Evolutionary conservation across 2,329 filamentous ascomycete species (phyloP).

Genomic region (Colletotrichum salicis): DNA sequence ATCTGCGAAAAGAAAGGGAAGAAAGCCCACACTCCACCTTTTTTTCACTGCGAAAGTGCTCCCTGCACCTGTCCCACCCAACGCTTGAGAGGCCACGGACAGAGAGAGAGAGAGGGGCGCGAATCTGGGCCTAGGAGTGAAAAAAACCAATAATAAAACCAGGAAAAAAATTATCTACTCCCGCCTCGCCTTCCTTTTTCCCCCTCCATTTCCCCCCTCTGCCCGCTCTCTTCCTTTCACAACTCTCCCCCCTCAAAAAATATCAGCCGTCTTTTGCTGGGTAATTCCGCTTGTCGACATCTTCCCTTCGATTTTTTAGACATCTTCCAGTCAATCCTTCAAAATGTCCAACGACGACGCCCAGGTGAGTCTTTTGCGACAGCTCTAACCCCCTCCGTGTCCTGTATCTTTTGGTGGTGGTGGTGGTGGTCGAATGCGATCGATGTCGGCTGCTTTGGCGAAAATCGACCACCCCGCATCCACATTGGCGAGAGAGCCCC

Average conservation of each 20-base stretch:
- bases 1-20: neutral
- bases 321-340: conserved; percentile 52
- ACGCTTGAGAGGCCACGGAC: conserved; percentile 12
- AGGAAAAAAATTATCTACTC: conserved; percentile 39
- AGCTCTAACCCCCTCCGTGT: conserved; percentile 26
- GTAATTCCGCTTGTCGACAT: conserved; percentile 39
- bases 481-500: conserved; percentile 40
- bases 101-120: conserved; percentile 18
- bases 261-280: conserved; percentile 34
- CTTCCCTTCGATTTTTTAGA: conserved; percentile 38
- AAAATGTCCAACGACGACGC: conserved; percentile 65
- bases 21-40: conserved; percentile 22
- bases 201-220: conserved; percentile 34
- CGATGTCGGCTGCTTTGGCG: conserved; percentile 39
- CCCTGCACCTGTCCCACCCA: conserved; percentile 16
- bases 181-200: conserved; percentile 36
- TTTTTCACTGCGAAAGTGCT: conserved; percentile 27
- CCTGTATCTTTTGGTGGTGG: conserved; percentile 31
- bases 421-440: conserved; percentile 38
- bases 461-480: conserved; percentile 58
- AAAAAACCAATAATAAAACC: conserved; percentile 38
- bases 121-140: conserved; percentile 28
- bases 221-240: conserved; percentile 36
- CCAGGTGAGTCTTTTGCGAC: conserved; percentile 56
- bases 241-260: conserved; percentile 31